A percentile compares a stretch with the other conserved stretches of the same genome.
Conservation (phyloP, 305 asterid genomes). For the Fraxinus albicans region DNA sequence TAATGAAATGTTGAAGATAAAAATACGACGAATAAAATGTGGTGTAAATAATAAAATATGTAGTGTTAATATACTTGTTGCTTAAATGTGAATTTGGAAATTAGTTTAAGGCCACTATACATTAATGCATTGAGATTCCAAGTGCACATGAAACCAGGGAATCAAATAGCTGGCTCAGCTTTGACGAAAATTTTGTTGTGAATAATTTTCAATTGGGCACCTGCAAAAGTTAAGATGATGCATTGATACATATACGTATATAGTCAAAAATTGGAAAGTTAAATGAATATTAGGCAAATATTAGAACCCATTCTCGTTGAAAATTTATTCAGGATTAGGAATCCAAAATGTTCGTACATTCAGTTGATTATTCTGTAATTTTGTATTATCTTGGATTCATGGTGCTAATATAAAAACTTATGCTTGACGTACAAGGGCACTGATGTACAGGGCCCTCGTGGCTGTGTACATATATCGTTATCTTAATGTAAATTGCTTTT, state of each 20-base stretch:
- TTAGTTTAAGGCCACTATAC: background rate
- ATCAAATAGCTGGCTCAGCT: background rate
- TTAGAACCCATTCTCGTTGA: background rate
- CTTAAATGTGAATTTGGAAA: background rate
- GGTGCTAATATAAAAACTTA: background rate
- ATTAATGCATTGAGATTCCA: background rate
- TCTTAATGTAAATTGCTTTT: too few relatives aligned
- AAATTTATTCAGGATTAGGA: background rate
- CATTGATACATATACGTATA: background rate
- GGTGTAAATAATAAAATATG: background rate
- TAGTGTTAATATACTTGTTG: background rate
- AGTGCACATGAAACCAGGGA: background rate
- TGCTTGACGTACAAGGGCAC: too few relatives aligned
- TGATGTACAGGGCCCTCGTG: too few relatives aligned
- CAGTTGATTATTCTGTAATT: background rate
- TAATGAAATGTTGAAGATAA: background rate
- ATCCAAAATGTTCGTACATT: background rate
- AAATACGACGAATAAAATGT: background rate
- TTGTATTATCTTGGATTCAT: background rate
- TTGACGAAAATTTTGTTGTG: background rate
- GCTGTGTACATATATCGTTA: too few relatives aligned
- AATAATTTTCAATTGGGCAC: background rate
- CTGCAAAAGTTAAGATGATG: background rate
- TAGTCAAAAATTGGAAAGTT: background rate
- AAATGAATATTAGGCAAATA: background rate